phyloP scores from a whole-genome alignment of 2,329 filamentous ascomycete species.

The Helotiales sp. region DNA sequence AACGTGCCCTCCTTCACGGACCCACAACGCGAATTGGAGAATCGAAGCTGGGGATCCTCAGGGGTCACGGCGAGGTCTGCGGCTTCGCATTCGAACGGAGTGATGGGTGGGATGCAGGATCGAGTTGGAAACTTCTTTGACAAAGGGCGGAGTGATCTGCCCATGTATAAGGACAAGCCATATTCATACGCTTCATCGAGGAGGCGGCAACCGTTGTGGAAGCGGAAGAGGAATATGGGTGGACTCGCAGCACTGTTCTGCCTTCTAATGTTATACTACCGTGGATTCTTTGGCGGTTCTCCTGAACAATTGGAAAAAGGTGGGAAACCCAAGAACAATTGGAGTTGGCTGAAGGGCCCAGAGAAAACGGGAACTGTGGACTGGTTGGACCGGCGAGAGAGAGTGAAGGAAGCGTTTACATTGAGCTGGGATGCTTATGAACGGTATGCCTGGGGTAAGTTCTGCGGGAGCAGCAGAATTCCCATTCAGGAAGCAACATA shows the following conservation, averaged over 20 bases:
- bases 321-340: conserved; percentile 44
- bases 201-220: conserved; percentile 59
- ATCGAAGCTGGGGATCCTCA: conserved; percentile 62
- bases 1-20: conserved; percentile 69
- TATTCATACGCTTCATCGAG: conserved; percentile 66
- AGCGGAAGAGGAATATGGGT: conserved; percentile 61
- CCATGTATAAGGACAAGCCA: conserved; percentile 99
- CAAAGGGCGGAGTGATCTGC: conserved; percentile 58
- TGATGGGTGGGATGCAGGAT: conserved; percentile 57
- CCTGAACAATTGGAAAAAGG: conserved; percentile 33
- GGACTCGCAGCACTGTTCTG: conserved; percentile 50
- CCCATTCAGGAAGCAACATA: background rate
- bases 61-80: conserved; percentile 43
- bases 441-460: conserved; percentile 85
- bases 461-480: background rate
- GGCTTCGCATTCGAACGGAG: conserved; percentile 29
- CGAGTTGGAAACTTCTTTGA: conserved; percentile 67
- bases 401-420: conserved; percentile 85
- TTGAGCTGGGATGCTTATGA: conserved; percentile 93
- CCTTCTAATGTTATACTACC: conserved; percentile 60
- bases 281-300: conserved; percentile 61
- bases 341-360: conserved; percentile 57
- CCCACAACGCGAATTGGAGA: conserved; percentile 64
- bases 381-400: conserved; percentile 76
- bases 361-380: conserved; percentile 53